Evolutionary conservation across 306 rosid genomes (phyloP).

Genomic region (Lathyrus tuberosus): DNA sequence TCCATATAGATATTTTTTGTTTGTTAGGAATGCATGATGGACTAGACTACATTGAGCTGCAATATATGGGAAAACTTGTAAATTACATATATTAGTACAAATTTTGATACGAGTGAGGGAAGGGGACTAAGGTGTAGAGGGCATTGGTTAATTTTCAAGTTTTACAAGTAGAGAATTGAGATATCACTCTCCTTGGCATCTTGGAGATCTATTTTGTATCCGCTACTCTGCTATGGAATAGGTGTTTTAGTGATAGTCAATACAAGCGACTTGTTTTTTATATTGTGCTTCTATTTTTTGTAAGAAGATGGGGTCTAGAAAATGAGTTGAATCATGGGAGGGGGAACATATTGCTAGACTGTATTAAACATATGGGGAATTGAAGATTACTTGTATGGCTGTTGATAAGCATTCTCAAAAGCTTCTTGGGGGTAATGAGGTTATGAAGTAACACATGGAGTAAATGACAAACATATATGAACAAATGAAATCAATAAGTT

Average conservation of each 20-base stretch:
- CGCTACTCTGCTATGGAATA: background rate
- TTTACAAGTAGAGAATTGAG: background rate
- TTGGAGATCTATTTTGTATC: background rate
- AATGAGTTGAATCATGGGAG: background rate
- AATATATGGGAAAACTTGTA: slow-evolving; percentile 6
- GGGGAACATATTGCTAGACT: background rate
- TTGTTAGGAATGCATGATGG: slow-evolving; percentile 10
- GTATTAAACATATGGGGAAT: background rate
- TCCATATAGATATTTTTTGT: background rate
- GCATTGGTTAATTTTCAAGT: background rate
- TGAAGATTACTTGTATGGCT: background rate
- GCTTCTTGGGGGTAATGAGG: background rate
- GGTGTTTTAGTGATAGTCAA: background rate
- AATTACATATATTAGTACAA: background rate
- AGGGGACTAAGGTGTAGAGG: slow-evolving; percentile 2
- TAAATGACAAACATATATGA: background rate
- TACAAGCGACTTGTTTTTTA: background rate
- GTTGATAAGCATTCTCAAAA: background rate
- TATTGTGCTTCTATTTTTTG: background rate
- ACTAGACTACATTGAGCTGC: slow-evolving; percentile 4
- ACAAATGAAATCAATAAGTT: background rate
- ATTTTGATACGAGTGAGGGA: background rate
- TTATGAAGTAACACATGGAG: background rate
- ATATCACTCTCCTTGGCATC: background rate
- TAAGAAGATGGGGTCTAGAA: background rate